Evolutionary conservation across 2,329 filamentous ascomycete genomes (phyloP).

Genomic region (Pseudopyricularia cyperi): DNA sequence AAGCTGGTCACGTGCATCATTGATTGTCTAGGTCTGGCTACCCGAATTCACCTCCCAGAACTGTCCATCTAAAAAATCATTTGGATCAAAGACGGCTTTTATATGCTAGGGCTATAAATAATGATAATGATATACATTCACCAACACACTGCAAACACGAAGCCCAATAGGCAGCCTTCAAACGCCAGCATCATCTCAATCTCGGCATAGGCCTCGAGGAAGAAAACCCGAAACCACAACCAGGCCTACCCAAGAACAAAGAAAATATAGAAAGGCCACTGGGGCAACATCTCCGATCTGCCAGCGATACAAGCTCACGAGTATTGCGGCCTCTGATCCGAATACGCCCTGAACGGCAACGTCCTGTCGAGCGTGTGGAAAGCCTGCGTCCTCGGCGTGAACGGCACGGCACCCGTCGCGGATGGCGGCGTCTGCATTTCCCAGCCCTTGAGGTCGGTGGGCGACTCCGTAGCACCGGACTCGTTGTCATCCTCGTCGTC

Average conservation of each 20-base stretch:
- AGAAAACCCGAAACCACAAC: too few relatives aligned
- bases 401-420: slow-evolving; percentile 22
- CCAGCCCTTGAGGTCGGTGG: slow-evolving; percentile 21
- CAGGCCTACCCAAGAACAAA: background rate
- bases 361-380: slow-evolving; percentile 51
- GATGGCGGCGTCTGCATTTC: slow-evolving; percentile 34
- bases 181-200: background rate
- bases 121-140: background rate
- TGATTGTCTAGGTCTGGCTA: too few relatives aligned
- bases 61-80: too few relatives aligned
- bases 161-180: background rate
- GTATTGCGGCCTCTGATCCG: background rate
- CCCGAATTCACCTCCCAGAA: too few relatives aligned
- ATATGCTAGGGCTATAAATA: too few relatives aligned
- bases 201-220: too few relatives aligned
- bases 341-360: slow-evolving; percentile 26
- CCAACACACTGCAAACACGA: background rate
- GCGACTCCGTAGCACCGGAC: slow-evolving; percentile 18
- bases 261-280: background rate
- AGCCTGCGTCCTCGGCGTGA: slow-evolving; percentile 53
- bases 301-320: background rate
- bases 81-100: too few relatives aligned
- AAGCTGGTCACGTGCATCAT: too few relatives aligned
- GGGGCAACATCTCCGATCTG: background rate
- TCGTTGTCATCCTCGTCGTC: slow-evolving; percentile 26